Percentiles rank a stretch among this genome's conserved stretches.
Conservation (phyloP, 495 filamentous ascomycete species). For the Talaromyces ruber region DNA sequence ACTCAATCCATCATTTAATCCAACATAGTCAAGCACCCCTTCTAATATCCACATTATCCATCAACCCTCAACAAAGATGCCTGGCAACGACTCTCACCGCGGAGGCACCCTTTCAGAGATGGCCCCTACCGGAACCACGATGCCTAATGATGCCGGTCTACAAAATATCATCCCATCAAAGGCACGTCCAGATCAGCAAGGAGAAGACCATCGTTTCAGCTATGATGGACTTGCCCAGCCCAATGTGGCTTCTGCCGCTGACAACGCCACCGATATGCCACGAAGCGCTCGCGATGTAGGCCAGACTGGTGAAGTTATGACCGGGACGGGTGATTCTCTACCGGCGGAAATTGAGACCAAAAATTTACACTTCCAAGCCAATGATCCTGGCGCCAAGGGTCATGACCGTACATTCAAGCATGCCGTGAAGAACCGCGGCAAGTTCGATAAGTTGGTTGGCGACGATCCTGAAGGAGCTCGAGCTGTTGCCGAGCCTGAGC, state of each 20-base stretch:
- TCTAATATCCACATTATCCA: too few relatives aligned
- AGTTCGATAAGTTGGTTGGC: not conserved
- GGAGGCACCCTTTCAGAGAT: slow-evolving; percentile 37
- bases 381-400: slow-evolving; percentile 25
- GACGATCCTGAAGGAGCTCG: not conserved
- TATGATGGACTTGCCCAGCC: slow-evolving; percentile 24
- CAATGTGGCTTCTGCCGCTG: slow-evolving; percentile 33
- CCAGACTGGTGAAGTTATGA: slow-evolving; percentile 37
- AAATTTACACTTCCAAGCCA: slow-evolving; percentile 25
- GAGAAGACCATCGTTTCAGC: slow-evolving; percentile 20
- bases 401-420: slow-evolving; percentile 35
- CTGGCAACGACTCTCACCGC: slow-evolving; percentile 16
- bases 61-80: too few relatives aligned
- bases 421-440: slow-evolving; percentile 5
- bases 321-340: slow-evolving; percentile 41
- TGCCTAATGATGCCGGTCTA: slow-evolving; percentile 46
- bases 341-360: slow-evolving; percentile 39
- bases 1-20: too few relatives aligned
- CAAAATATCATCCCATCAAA: slow-evolving; percentile 47
- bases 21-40: too few relatives aligned
- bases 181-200: slow-evolving; percentile 43
- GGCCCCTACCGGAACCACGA: slow-evolving; percentile 41
- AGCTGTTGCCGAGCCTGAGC: not conserved
- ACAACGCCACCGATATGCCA: slow-evolving; percentile 45
- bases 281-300: slow-evolving; percentile 39